phyloP scores from a whole-genome alignment of 2,329 filamentous ascomycete species.

The Curvularia hawaiiensis region DNA sequence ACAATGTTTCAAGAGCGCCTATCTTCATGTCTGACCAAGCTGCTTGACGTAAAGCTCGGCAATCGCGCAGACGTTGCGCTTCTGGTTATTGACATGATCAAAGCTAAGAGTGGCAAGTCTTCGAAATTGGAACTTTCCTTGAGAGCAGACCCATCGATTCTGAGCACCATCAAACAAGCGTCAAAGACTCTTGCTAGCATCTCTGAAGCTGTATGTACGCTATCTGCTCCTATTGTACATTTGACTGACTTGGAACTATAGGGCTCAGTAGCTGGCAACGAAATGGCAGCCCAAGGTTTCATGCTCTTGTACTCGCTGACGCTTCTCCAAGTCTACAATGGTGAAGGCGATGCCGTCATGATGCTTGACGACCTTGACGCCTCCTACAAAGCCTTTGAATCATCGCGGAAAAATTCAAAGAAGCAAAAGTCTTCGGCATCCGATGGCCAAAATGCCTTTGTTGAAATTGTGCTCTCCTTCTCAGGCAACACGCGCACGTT shows the following conservation, averaged over 20 bases:
- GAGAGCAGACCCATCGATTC: slow-evolving; percentile 53
- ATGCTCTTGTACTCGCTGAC: slow-evolving; percentile 83
- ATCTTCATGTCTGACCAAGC: slow-evolving; percentile 59
- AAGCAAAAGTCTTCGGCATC: slow-evolving; percentile 28
- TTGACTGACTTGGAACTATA: slow-evolving; percentile 20
- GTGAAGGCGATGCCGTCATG: slow-evolving; percentile 82
- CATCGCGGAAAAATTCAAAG: slow-evolving; percentile 69
- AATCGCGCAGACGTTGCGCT: slow-evolving; percentile 35
- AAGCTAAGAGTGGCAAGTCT: slow-evolving; percentile 30
- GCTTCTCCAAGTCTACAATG: slow-evolving; percentile 87
- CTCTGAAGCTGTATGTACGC: slow-evolving; percentile 27
- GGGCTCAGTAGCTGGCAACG: slow-evolving; percentile 36
- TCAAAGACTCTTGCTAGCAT: slow-evolving; percentile 40
- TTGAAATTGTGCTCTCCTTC: slow-evolving; percentile 91
- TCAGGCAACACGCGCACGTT: slow-evolving; percentile 83
- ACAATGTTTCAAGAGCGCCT: slow-evolving; percentile 60
- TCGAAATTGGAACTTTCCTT: slow-evolving; percentile 53
- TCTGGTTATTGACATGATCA: slow-evolving; percentile 38
- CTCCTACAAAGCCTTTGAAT: slow-evolving; percentile 59
- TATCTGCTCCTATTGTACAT: no score
- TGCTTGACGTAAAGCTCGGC: slow-evolving; percentile 46
- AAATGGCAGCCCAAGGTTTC: slow-evolving; percentile 64
- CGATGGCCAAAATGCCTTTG: slow-evolving; percentile 54
- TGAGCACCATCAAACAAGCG: slow-evolving; percentile 44
- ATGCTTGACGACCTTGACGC: slow-evolving; percentile 81